Evolutionary conservation across 345 rosid species (phyloP).

Genomic region (Brassica cretica): DNA sequence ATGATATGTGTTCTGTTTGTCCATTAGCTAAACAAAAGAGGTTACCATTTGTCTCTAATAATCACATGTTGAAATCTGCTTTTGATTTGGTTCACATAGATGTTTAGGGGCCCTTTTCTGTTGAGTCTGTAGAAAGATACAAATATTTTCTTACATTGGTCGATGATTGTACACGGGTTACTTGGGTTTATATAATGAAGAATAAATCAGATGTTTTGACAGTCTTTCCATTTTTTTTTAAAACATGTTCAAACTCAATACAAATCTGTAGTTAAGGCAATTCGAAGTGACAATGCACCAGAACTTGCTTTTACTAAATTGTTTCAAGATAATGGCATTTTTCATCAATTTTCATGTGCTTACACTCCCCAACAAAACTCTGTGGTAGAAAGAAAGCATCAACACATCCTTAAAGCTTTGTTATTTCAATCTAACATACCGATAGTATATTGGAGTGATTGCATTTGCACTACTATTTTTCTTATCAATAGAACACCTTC

Average conservation of each 20-base stretch:
- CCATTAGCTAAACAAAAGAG: background rate
- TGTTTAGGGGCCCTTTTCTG: background rate
- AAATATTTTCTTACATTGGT: background rate
- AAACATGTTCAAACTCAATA: background rate
- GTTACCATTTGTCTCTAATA: background rate
- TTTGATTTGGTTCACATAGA: background rate
- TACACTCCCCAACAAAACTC: background rate
- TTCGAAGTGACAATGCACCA: background rate
- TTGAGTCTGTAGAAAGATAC: background rate
- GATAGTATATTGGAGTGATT: background rate
- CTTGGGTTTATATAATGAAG: background rate
- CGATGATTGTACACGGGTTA: background rate
- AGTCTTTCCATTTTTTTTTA: background rate
- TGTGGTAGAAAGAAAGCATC: background rate
- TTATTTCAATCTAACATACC: background rate
- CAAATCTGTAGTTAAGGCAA: background rate
- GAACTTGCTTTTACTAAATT: background rate
- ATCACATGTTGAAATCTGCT: background rate
- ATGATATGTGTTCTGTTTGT: background rate
- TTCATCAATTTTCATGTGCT: background rate
- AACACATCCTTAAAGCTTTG: background rate
- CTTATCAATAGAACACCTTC: background rate
- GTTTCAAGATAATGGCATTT: background rate
- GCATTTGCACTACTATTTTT: background rate
- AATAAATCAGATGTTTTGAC: background rate